Evolutionary conservation across 768 basidiomycete species (phyloP).

Genomic region (Chlorophyllum brunneum): DNA sequence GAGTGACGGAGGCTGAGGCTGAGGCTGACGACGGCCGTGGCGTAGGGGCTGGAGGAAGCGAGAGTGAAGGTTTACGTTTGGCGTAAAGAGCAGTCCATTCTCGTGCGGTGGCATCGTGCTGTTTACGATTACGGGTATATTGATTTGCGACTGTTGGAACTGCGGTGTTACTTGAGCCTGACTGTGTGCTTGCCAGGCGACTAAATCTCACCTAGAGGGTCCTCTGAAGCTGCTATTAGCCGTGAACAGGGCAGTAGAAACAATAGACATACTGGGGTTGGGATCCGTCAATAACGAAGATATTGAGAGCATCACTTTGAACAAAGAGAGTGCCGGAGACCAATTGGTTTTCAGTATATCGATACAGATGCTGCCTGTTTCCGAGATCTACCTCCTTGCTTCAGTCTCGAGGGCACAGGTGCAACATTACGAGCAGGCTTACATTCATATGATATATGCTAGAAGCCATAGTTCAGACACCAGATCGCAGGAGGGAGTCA

Average conservation of each 20-base stretch:
- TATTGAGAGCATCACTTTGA: slow-evolving; percentile 92
- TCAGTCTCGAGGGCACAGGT: slow-evolving; percentile 2
- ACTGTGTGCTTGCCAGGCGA: background rate
- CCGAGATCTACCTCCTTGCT: slow-evolving; percentile 48
- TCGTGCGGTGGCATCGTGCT: slow-evolving; percentile 74
- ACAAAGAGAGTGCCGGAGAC: slow-evolving; percentile 91
- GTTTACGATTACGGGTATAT: slow-evolving; percentile 58
- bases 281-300: slow-evolving; percentile 92
- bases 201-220: slow-evolving; percentile 55
- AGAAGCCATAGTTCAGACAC: background rate
- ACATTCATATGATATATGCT: slow-evolving; percentile 91
- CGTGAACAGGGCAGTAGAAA: background rate
- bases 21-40: slow-evolving; percentile 11
- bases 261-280: slow-evolving; percentile 69
- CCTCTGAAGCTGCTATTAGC: slow-evolving; percentile 38
- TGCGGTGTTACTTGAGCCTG: slow-evolving; percentile 18
- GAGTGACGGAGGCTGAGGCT: background rate
- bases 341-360: slow-evolving; percentile 93
- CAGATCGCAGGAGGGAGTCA: background rate
- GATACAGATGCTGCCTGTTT: slow-evolving; percentile 76
- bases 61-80: slow-evolving; percentile 34
- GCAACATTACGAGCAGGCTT: slow-evolving; percentile 18
- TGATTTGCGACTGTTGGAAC: slow-evolving; percentile 73
- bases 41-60: slow-evolving; percentile 23
- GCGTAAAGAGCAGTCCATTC: slow-evolving; percentile 78